These are phyloP conservation scores for Aegle marmelos DNA, from an alignment of 345 rosid genomes.

Conservation along the genomic window DNA sequence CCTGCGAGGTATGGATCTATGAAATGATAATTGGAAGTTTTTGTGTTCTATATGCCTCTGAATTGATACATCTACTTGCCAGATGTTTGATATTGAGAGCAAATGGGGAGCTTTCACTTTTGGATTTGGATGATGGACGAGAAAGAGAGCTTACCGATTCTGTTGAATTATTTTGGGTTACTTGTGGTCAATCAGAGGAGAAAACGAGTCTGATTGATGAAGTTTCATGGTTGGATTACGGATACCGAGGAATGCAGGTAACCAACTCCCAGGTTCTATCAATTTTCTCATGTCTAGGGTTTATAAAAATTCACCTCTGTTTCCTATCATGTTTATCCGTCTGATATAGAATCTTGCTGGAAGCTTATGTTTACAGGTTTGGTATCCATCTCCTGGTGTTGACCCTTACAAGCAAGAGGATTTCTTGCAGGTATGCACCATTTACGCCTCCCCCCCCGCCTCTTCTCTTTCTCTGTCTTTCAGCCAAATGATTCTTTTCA, in stretches of 20 bases:
- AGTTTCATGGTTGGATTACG: constrained; percentile 97
- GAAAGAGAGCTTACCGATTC: constrained; percentile 96
- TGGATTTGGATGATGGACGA: constrained; percentile 96
- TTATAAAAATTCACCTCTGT: neutral
- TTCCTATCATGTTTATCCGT: constrained; percentile 24
- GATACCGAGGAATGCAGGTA: constrained; percentile 99
- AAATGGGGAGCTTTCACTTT: constrained; percentile 92
- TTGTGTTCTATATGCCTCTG: constrained; percentile 22
- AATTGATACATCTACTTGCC: constrained; percentile 26
- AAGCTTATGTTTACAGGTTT: constrained; percentile 75
- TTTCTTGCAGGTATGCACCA: constrained; percentile 76
- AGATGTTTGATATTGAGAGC: constrained; percentile 92
- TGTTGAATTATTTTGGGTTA: constrained; percentile 97
- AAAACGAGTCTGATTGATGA: constrained; percentile 87
- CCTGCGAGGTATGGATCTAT: constrained; percentile 70
- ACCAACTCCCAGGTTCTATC: constrained; percentile 18
- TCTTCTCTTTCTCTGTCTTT: neutral
- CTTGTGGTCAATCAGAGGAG: constrained; percentile 91
- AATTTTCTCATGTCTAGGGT: neutral
- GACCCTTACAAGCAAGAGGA: constrained; percentile 93
- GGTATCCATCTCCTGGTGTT: constrained; percentile 96
- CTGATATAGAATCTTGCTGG: constrained; percentile 47
- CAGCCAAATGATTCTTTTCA: neutral
- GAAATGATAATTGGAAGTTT: constrained; percentile 12
- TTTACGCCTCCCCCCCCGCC: neutral